phyloP scores from a whole-genome alignment of 192 early-diverging fungal species.

The Backusella luteola region DNA sequence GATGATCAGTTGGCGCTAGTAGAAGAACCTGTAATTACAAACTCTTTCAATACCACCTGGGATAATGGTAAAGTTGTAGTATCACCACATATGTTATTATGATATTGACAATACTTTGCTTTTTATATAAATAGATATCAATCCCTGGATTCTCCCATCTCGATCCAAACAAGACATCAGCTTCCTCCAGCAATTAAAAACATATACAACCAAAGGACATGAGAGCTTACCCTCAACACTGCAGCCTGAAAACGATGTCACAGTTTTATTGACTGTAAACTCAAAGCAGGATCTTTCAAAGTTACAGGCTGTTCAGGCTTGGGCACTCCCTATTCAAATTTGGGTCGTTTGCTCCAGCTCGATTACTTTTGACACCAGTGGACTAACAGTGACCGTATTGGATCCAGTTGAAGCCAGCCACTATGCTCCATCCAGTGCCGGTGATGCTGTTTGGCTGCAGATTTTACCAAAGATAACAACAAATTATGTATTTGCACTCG shows the following conservation, averaged over 20 bases:
- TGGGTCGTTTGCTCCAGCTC: neutral
- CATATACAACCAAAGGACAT: constrained; percentile 6
- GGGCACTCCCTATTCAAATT: neutral
- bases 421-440: neutral
- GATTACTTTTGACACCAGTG: neutral
- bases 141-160: constrained; percentile 1
- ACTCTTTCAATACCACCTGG: constrained; percentile 6
- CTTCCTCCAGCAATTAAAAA: constrained; percentile 1
- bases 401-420: neutral
- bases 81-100: neutral
- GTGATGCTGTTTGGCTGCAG: constrained; percentile 10
- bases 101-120: neutral
- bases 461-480: neutral
- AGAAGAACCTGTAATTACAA: neutral
- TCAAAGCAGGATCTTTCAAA: neutral
- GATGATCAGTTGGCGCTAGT: neutral
- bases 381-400: neutral
- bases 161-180: neutral
- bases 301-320: neutral
- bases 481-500: constrained; percentile 12
- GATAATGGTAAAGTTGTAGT: neutral
- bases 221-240: neutral
- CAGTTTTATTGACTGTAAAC: constrained; percentile 5
- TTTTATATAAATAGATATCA: neutral
- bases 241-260: neutral